Evolutionary conservation across 2,329 filamentous ascomycete genomes (phyloP).

Genomic region (Incumbomyces delicatus): DNA sequence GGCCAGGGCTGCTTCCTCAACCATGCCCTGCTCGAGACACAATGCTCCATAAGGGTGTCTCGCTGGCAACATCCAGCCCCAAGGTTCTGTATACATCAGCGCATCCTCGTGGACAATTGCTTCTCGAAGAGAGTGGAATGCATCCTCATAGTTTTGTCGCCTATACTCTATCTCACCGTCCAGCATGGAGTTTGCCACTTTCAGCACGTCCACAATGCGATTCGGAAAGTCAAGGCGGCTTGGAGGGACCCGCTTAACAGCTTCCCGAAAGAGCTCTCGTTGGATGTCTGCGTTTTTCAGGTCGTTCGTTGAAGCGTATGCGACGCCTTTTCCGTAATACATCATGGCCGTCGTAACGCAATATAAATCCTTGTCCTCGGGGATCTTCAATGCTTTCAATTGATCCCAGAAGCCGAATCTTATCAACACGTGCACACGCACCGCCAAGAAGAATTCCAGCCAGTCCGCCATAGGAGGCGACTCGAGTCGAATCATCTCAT

Average conservation of each 20-base stretch:
- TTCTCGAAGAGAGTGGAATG: constrained; percentile 49
- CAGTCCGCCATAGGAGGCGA: constrained; percentile 70
- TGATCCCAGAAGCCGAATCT: constrained; percentile 66
- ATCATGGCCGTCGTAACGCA: constrained; percentile 59
- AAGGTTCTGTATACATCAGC: constrained; percentile 62
- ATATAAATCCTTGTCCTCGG: constrained; percentile 52
- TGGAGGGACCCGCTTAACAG: constrained; percentile 43
- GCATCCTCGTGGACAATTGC: constrained; percentile 52
- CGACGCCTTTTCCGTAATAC: constrained; percentile 59
- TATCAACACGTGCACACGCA: constrained; percentile 59
- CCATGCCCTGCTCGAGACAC: constrained; percentile 53
- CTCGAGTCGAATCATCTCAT: constrained; percentile 52
- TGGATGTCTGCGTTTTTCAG: constrained; percentile 46
- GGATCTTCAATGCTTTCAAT: constrained; percentile 47
- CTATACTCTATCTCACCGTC: constrained; percentile 67
- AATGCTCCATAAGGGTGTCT: constrained; percentile 62
- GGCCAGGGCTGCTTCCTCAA: constrained; percentile 45
- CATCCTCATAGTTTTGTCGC: constrained; percentile 45
- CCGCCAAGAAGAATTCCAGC: constrained; percentile 60
- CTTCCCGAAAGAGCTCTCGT: constrained; percentile 42
- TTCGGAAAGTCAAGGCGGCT: constrained; percentile 62
- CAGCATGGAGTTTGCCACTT: constrained; percentile 55
- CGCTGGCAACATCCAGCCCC: constrained; percentile 71
- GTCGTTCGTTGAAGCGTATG: constrained; percentile 49
- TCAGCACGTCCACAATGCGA: constrained; percentile 52